phyloP scores from a whole-genome alignment of 1,284 basidiomycete genomes.

The Pyrrhoderma noxium region DNA sequence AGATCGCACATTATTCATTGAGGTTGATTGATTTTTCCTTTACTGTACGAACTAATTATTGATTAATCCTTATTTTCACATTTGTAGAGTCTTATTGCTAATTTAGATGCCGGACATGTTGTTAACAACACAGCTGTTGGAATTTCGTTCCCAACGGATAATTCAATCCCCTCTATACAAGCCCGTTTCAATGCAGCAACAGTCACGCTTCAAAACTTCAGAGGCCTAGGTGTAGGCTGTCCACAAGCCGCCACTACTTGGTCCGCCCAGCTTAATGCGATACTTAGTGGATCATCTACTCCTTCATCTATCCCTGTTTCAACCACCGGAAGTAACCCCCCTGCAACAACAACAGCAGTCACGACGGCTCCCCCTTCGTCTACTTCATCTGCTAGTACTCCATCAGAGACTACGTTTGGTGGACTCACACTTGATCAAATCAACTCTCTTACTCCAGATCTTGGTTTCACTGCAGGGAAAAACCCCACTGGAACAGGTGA shows the following conservation, averaged over 20 bases:
- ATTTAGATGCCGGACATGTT: conserved; percentile 32
- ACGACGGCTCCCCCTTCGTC: conserved; percentile 2
- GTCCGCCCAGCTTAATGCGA: conserved; percentile 19
- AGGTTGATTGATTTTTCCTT: conserved; percentile 19
- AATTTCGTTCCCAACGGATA: conserved; percentile 32
- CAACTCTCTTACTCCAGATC: conserved; percentile 15
- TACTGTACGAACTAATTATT: conserved; percentile 2
- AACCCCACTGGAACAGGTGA: conserved; percentile 23
- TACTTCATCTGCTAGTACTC: neutral
- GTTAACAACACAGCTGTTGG: conserved; percentile 32
- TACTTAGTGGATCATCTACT: conserved; percentile 13
- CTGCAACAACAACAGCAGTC: neutral
- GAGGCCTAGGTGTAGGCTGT: conserved; percentile 23
- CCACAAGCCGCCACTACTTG: conserved; percentile 23
- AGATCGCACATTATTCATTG: conserved; percentile 27
- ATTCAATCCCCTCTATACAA: conserved; percentile 26
- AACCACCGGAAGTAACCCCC: neutral
- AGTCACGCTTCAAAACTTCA: conserved; percentile 30
- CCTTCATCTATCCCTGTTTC: neutral
- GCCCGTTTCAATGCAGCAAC: conserved; percentile 31
- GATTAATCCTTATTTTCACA: neutral
- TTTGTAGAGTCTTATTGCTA: conserved; percentile 26
- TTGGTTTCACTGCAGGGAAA: conserved; percentile 18
- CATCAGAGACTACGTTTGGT: neutral
- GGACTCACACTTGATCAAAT: conserved; percentile 14